A percentile compares a stretch with the other conserved stretches of the same genome.
phyloP scores from a whole-genome alignment of 2,329 filamentous ascomycete genomes.

The Fusarium phyllophilum region DNA sequence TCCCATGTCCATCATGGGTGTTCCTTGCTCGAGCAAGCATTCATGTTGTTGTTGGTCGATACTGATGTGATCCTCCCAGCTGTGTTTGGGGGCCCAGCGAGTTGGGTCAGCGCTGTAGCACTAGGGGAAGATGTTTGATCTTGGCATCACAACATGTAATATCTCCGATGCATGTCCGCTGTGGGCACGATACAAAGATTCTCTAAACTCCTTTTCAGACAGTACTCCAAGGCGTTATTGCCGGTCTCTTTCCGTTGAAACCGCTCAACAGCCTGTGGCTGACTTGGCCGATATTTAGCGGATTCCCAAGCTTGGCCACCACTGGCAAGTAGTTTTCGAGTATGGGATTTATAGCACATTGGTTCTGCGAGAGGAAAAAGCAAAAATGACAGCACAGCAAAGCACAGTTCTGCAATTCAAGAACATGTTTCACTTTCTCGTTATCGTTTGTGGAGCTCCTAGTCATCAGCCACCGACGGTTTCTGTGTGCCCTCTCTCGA shows the following conservation, averaged over 20 bases:
- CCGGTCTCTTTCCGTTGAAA: neutral
- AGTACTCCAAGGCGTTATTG: neutral
- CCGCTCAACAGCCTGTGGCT: neutral
- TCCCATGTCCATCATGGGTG: conserved; percentile 1
- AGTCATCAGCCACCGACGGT: conserved; percentile 14
- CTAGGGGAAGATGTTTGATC: neutral
- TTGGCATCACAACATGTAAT: conserved; percentile 13
- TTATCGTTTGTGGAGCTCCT: neutral
- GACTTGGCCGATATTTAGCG: conserved; percentile 2
- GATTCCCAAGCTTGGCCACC: neutral
- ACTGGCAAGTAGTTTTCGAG: conserved; percentile 5
- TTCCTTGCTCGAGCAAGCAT: neutral
- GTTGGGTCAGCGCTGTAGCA: neutral
- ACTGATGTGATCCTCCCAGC: neutral
- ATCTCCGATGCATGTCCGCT: conserved; percentile 22
- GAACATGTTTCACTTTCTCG: neutral
- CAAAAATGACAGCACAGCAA: neutral
- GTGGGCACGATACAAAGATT: neutral
- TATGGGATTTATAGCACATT: neutral
- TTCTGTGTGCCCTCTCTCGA: conserved; percentile 3
- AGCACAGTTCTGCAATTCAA: neutral
- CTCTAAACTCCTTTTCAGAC: neutral
- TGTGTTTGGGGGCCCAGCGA: neutral
- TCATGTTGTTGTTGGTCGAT: neutral
- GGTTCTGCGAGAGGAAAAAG: neutral